Evolutionary conservation across 108 stramenopile genomes (phyloP).

Genomic region (Skeletonema marinoi): DNA sequence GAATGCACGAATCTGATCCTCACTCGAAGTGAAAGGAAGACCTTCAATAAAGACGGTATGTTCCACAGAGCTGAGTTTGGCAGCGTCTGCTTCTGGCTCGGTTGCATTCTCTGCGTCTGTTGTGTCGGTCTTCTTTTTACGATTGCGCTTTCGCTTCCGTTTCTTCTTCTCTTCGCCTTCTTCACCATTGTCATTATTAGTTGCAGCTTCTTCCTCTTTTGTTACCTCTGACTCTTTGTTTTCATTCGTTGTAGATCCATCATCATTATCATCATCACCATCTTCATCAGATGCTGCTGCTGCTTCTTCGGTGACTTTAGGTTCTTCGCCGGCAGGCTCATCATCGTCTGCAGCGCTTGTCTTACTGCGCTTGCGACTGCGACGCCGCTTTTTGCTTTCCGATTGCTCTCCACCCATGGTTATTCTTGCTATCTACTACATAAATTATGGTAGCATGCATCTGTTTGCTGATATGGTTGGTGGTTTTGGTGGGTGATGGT

Average conservation of each 20-base stretch:
- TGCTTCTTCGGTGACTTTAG: conserved; percentile 6
- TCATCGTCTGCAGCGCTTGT: not conserved
- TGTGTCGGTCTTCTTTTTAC: conserved; percentile 63
- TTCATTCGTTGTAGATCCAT: conserved; percentile 1
- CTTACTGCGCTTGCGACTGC: conserved; percentile 23
- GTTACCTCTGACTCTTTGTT: conserved; percentile 7
- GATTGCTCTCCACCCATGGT: conserved; percentile 10
- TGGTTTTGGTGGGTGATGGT: not conserved
- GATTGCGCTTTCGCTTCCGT: conserved; percentile 68
- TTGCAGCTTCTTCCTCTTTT: conserved; percentile 12
- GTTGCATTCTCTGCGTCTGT: conserved; percentile 25
- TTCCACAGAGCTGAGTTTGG: conserved; percentile 40
- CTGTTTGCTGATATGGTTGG: not conserved
- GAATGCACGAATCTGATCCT: conserved; percentile 74
- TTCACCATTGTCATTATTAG: conserved; percentile 21
- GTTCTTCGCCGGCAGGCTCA: not conserved
- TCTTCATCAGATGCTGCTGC: not conserved
- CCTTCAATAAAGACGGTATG: conserved; percentile 92
- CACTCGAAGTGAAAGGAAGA: conserved; percentile 79
- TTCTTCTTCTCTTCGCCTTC: conserved; percentile 47
- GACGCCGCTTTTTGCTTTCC: conserved; percentile 24
- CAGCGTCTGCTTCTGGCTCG: conserved; percentile 8
- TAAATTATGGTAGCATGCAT: too few relatives aligned
- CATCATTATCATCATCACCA: not conserved
- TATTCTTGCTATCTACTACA: not conserved